Conservation (phyloP, 208 protist genomes). For the Trypanosoma caninum region DNA sequence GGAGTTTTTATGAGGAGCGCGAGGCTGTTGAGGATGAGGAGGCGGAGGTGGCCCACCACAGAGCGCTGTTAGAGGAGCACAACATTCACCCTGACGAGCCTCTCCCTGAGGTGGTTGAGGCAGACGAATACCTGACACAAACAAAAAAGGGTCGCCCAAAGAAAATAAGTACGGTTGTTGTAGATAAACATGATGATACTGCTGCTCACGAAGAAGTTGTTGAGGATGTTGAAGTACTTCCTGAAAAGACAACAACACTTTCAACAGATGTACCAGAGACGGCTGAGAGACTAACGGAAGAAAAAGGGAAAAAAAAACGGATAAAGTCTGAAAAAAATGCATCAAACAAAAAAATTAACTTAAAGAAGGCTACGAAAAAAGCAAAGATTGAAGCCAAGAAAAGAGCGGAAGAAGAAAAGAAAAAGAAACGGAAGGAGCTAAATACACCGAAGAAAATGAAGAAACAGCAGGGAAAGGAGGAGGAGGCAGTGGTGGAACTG, state of each 20-base stretch:
- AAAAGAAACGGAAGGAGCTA: slow-evolving; percentile 12
- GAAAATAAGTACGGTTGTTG: slow-evolving; percentile 1
- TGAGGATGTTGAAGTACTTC: neutral
- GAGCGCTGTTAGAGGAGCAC: slow-evolving; percentile 12
- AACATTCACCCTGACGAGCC: slow-evolving; percentile 17
- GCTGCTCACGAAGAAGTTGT: neutral
- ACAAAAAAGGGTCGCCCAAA: slow-evolving; percentile 4
- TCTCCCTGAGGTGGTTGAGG: slow-evolving; percentile 2
- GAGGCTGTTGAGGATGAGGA: slow-evolving; percentile 28
- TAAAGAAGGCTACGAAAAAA: neutral
- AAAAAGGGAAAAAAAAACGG: neutral
- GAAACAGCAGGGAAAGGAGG: neutral
- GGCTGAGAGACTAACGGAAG: neutral
- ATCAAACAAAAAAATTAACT: neutral
- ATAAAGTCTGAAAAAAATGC: neutral
- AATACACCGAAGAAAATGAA: slow-evolving; percentile 3
- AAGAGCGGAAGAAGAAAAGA: slow-evolving; percentile 11
- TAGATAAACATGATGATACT: neutral
- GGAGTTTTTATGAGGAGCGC: neutral
- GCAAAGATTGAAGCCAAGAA: slow-evolving; percentile 12
- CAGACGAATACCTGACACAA: neutral
- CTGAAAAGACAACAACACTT: neutral
- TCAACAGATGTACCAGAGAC: neutral
- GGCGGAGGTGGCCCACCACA: slow-evolving; percentile 18
- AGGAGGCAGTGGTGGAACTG: neutral